Conservation (phyloP, 805 yeast genomes). For the Candida montana region DNA sequence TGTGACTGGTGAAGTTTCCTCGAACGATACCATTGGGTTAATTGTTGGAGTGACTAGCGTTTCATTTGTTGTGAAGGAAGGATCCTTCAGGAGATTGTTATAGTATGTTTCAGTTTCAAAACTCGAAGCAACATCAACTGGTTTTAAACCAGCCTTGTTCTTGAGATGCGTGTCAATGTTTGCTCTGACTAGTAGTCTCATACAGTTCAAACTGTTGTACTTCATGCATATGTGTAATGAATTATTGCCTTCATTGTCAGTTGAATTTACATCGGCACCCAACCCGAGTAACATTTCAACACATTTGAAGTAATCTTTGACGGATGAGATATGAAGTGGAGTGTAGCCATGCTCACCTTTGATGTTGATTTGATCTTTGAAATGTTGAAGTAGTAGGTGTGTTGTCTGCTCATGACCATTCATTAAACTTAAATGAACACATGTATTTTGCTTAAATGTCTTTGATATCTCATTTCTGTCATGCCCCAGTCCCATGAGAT, state of each 20-base stretch:
- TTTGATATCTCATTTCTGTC: slow-evolving; percentile 44
- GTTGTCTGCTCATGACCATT: slow-evolving; percentile 67
- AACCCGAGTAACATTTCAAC: slow-evolving; percentile 59
- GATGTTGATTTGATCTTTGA: slow-evolving; percentile 46
- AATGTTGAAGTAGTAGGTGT: slow-evolving; percentile 66
- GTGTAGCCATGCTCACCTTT: slow-evolving; percentile 46
- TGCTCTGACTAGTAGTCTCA: slow-evolving; percentile 45
- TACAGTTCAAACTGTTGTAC: slow-evolving; percentile 55
- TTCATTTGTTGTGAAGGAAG: slow-evolving; percentile 3
- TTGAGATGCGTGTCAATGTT: slow-evolving; percentile 42
- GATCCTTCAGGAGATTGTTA: slow-evolving; percentile 16
- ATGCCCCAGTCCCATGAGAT: slow-evolving; percentile 51
- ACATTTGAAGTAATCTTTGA: slow-evolving; percentile 55
- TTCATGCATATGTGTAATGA: slow-evolving; percentile 82
- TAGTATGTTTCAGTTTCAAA: slow-evolving; percentile 44
- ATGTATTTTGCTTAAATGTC: slow-evolving; percentile 55
- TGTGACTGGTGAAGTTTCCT: background rate
- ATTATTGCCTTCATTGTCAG: slow-evolving; percentile 72
- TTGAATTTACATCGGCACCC: slow-evolving; percentile 71
- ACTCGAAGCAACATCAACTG: slow-evolving; percentile 54
- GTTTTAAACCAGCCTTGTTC: slow-evolving; percentile 61
- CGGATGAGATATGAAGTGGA: slow-evolving; percentile 66
- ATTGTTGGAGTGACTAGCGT: slow-evolving; percentile 4
- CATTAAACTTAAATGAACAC: slow-evolving; percentile 64
- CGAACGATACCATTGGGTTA: slow-evolving; percentile 2